These are phyloP conservation scores for Parastagonospora avenae DNA, from an alignment of 2,329 filamentous ascomycete genomes.

Conservation along the genomic window DNA sequence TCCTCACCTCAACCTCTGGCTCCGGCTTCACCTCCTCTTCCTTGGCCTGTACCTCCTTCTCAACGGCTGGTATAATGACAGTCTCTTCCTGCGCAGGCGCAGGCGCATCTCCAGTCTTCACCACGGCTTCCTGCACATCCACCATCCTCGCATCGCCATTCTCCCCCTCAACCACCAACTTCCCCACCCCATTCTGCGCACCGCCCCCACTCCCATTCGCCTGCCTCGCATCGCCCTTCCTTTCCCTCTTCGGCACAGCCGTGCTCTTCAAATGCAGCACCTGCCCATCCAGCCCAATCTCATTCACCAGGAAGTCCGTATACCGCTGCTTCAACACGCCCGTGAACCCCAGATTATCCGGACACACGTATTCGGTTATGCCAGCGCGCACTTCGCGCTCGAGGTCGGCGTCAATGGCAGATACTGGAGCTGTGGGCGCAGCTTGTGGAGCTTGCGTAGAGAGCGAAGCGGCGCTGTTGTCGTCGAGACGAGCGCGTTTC, in stretches of 20 bases:
- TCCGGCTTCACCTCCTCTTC: conserved; percentile 17
- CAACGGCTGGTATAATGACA: conserved; percentile 18
- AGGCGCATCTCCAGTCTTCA: conserved; percentile 15
- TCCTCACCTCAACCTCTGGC: conserved; percentile 17
- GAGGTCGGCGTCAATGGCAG: conserved; percentile 33
- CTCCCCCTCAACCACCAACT: conserved; percentile 27
- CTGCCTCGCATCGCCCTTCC: conserved; percentile 22
- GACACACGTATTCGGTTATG: conserved; percentile 67
- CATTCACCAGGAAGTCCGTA: conserved; percentile 91
- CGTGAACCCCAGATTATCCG: conserved; percentile 62
- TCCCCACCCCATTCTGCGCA: conserved; percentile 23
- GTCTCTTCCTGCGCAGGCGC: conserved; percentile 30
- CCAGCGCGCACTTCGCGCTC: conserved; percentile 57
- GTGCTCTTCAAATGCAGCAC: conserved; percentile 73
- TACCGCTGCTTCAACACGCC: conserved; percentile 76
- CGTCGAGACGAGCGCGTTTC: conserved; percentile 43
- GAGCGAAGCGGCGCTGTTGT: conserved; percentile 13
- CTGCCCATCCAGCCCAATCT: conserved; percentile 76
- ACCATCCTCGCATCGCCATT: conserved; percentile 24
- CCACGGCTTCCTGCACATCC: conserved; percentile 13
- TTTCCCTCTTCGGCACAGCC: conserved; percentile 25
- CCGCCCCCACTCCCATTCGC: conserved; percentile 14
- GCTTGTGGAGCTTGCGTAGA: conserved; percentile 5
- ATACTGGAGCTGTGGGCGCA: conserved; percentile 9
- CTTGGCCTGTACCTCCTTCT: conserved; percentile 11